Base-by-base conservation (phyloP, 768 basidiomycete genomes). In the Lentinus brumalis region DNA sequence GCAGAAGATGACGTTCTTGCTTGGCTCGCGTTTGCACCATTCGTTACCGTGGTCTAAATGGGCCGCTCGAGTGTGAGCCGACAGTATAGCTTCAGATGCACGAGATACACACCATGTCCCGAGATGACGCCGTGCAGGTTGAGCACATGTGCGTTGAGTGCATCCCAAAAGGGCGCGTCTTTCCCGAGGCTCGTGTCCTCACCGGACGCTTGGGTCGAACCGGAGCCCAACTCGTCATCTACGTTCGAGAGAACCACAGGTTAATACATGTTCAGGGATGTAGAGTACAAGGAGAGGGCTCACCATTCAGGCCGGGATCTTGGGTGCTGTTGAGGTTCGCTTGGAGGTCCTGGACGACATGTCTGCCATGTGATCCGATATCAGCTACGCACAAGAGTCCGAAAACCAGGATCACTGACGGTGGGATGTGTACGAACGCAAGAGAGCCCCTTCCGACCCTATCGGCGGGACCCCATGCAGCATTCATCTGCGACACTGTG, bases 361-460 rank as follows among this genome's bases (percentile, higher is more conserved):
- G 67, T 0, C 74, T 73, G 42, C n/a, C 29, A 21, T 45, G 35
- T 5, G 26, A 5, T 44, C 66, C 41, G 26, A 35, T 26, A 55
- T 40, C 26, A 18, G 11, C 52, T n/a, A 42, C 11, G 7, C 10
- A n/a, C 46, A 18, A 11, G 32, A 54, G 11, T 18, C 7, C 3
- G 32, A 14, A 42, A 35, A 26, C 39, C 5, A 32, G 46, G 15
- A 35, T 6, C 15, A 74, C 85, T 35, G 66, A 87, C 86, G 87
- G 87, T 30, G 88, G 89, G 55, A 91, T 90, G 67, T 91, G 89
- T 38, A 90, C 87, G 66, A 90, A 91, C 0, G 83, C 89, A 6
- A 91, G 66, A 3, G 86, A 83, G 44, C 81, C 84, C 47, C 87
- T 73, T 1, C 67, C 42, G 16, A 50, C 72, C 16, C 60, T 35